These are phyloP conservation scores for Aspergillus hiratsukae DNA, from an alignment of 2,329 filamentous ascomycete species.

Conservation along the genomic window DNA sequence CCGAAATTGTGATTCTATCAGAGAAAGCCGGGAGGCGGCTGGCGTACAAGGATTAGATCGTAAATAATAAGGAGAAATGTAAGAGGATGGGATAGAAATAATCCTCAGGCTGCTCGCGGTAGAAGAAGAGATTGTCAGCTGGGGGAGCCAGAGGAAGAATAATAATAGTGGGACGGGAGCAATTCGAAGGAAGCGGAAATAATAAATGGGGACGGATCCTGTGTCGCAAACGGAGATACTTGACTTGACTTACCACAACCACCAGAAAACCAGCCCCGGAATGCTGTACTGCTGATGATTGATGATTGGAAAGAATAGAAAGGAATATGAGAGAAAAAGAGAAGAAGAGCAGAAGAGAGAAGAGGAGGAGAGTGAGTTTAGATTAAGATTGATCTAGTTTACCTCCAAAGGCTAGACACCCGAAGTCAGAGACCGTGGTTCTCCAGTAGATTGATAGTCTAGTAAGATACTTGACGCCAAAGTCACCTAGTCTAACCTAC, in stretches of 20 bases:
- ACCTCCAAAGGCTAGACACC: background rate
- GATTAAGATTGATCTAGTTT: background rate
- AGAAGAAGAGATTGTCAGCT: constrained; percentile 2
- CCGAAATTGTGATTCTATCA: background rate
- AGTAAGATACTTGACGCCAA: background rate
- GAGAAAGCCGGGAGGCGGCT: background rate
- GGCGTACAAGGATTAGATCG: background rate
- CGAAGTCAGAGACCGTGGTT: background rate
- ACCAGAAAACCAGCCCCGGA: background rate
- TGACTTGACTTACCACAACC: background rate
- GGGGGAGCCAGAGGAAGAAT: background rate
- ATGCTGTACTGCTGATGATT: background rate
- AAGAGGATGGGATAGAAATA: background rate
- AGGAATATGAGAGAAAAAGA: background rate
- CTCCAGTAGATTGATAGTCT: no score
- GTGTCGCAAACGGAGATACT: constrained; percentile 1
- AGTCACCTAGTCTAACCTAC: background rate
- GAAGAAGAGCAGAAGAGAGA: constrained; percentile 2
- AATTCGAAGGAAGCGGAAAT: background rate
- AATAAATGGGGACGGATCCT: background rate
- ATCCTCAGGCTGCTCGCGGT: background rate
- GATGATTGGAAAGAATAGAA: background rate
- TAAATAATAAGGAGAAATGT: background rate
- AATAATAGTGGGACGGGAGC: background rate
- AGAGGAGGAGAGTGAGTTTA: constrained; percentile 2